These are phyloP conservation scores for Barnettozyma pratensis DNA, from an alignment of 805 yeast species.

Conservation along the genomic window DNA sequence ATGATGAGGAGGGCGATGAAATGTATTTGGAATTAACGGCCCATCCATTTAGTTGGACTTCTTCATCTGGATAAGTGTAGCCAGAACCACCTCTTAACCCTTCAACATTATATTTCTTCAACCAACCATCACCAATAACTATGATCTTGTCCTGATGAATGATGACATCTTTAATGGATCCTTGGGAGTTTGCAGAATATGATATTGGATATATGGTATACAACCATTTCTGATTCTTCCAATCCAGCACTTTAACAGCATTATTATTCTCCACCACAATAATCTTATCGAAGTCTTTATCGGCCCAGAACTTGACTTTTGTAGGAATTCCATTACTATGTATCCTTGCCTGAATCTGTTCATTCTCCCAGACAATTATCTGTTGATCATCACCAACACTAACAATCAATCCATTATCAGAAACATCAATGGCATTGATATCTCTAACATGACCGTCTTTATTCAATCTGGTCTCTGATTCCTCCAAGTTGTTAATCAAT, in stretches of 20 bases:
- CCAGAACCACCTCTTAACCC: constrained; percentile 30
- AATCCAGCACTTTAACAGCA: constrained; percentile 28
- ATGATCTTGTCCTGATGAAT: constrained; percentile 21
- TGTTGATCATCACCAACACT: constrained; percentile 28
- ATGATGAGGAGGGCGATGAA: constrained; percentile 6
- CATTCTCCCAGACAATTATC: constrained; percentile 27
- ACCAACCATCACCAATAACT: constrained; percentile 31
- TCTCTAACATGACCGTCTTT: constrained; percentile 19
- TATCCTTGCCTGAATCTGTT: constrained; percentile 7
- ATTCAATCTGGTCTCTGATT: constrained; percentile 7
- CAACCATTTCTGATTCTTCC: constrained; percentile 27
- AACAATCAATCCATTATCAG: constrained; percentile 26
- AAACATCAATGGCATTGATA: constrained; percentile 28
- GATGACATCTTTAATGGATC: constrained; percentile 19
- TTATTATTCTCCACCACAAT: constrained; percentile 30
- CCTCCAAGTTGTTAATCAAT: constrained; percentile 19
- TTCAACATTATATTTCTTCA: constrained; percentile 25
- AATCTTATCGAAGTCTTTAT: constrained; percentile 27
- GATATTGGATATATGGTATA: constrained; percentile 29
- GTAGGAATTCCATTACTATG: constrained; percentile 20
- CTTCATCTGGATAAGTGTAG: constrained; percentile 22
- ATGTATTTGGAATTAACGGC: constrained; percentile 13
- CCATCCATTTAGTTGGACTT: constrained; percentile 22
- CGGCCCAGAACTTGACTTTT: constrained; percentile 29
- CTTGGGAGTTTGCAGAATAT: constrained; percentile 11